Evolutionary conservation across 1,284 basidiomycete species (phyloP).

Genomic region (Tremellales sp.): DNA sequence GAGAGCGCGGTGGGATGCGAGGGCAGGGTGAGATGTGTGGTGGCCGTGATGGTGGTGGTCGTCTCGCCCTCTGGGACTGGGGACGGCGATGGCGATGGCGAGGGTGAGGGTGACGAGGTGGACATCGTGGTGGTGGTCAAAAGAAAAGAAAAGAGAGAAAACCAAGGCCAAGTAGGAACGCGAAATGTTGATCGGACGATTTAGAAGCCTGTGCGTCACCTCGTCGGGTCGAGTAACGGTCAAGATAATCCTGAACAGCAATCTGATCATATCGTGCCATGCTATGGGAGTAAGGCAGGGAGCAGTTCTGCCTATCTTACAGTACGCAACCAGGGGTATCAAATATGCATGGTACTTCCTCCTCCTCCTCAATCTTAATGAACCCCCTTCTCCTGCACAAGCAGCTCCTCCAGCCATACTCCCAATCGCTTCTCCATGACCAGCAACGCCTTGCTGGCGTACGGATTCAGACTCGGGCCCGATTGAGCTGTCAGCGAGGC

Average conservation of each 20-base stretch:
- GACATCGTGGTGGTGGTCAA: background rate
- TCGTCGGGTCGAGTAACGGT: no score
- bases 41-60: constrained; percentile 45
- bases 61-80: constrained; percentile 10
- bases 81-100: background rate
- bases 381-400: constrained; percentile 11
- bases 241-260: no score
- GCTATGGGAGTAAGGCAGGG: no score
- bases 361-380: no score
- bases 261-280: no score
- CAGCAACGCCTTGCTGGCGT: constrained; percentile 34
- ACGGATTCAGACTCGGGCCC: constrained; percentile 37
- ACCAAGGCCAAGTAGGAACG: no score
- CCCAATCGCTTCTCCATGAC: constrained; percentile 45
- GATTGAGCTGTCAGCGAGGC: constrained; percentile 26
- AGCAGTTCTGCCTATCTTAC: no score
- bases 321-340: no score
- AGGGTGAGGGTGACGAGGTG: background rate
- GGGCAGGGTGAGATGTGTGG: constrained; percentile 41
- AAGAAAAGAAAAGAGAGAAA: background rate
- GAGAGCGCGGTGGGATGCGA: constrained; percentile 36
- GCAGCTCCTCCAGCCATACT: constrained; percentile 32
- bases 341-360: no score
- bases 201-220: no score
- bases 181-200: no score